Percentiles rank a stretch among this genome's conserved stretches.
phyloP scores from a whole-genome alignment of 192 early-diverging fungal species.

The Gaertneriomyces sp. region DNA sequence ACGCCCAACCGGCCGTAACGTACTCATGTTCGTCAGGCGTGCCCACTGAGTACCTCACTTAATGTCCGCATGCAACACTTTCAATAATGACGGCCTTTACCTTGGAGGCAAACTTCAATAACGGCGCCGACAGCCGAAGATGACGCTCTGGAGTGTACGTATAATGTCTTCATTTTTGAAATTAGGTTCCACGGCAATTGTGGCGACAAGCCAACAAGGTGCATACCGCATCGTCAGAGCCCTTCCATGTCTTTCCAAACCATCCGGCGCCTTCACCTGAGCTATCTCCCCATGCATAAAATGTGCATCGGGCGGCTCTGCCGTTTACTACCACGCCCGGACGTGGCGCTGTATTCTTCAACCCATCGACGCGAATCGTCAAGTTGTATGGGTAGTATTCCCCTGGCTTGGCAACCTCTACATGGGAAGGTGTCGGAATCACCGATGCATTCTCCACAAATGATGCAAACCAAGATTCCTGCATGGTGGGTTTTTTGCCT shows the following conservation, averaged over 20 bases:
- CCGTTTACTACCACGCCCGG: too few species aligned
- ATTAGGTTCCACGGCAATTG: not conserved
- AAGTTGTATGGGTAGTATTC: too few species aligned
- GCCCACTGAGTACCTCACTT: not conserved
- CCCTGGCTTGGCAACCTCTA: too few species aligned
- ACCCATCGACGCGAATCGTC: too few species aligned
- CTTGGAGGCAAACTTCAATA: constrained; percentile 29
- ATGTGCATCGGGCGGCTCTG: too few species aligned
- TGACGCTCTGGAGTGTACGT: constrained; percentile 35
- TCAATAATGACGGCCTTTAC: not conserved
- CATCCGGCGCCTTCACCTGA: not conserved
- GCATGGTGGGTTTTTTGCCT: too few species aligned
- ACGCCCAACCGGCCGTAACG: constrained; percentile 46
- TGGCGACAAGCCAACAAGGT: not conserved
- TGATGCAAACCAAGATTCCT: too few species aligned
- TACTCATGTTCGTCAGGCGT: constrained; percentile 7
- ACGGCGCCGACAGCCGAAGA: constrained; percentile 34
- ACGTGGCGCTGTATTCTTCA: too few species aligned
- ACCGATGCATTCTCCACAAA: too few species aligned
- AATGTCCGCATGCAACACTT: not conserved
- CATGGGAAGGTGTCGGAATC: too few species aligned
- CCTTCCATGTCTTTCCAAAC: not conserved
- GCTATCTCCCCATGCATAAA: too few species aligned
- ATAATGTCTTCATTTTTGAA: constrained; percentile 16
- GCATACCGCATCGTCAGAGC: not conserved